Base-by-base conservation (phyloP, 1,284 basidiomycete genomes). In the Rhizoctonia solani region DNA sequence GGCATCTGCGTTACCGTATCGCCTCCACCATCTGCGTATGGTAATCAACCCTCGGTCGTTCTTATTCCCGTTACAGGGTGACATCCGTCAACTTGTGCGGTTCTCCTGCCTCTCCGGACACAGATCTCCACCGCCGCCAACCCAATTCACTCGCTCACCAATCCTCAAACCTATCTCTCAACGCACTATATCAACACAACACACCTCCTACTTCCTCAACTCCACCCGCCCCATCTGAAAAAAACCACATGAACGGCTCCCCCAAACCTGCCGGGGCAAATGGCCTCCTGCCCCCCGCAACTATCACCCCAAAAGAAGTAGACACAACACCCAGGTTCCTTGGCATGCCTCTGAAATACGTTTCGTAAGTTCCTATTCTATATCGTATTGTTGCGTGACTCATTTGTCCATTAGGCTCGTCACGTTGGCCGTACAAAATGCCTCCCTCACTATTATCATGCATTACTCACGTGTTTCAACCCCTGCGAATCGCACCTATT, bases 351-450 rank as follows among this genome's bases (percentile, higher is more conserved):
- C 79, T 92, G 73, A 92, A 91, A 80, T 90, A 90, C 72, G 82
- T 92, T 69, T 90, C 89, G 89, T 91, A 74, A 78, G 87, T 87
- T 11, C 27, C 52, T n/a, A 68, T 56, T 59, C 11, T 30, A 37
- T 67, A 41, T 47, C 52, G 46, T 54, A 21, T 16, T n/a, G 42
- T 19, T 27, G 16, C 44, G 4, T 66, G 70, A 46, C 25, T 50
- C 44, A 67, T 37, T 42, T 52, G 29, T 67, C 29, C 34, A 23
- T 42, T 34, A 95, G 93, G 52, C 85, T 98, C 69, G 83, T 95
- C 73, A 95, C 92, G 16, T 84, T 98, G 75, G 94, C 95, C 53
- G 83, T 96, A 61, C 95, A 98, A 81, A 98, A 98, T 79, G 93
- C 92, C 14, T 81, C 87, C 67, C 77, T 97, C 69, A 90, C 93